phyloP scores from a whole-genome alignment of 495 filamentous ascomycete species.

The Aspergillus bridgeri region DNA sequence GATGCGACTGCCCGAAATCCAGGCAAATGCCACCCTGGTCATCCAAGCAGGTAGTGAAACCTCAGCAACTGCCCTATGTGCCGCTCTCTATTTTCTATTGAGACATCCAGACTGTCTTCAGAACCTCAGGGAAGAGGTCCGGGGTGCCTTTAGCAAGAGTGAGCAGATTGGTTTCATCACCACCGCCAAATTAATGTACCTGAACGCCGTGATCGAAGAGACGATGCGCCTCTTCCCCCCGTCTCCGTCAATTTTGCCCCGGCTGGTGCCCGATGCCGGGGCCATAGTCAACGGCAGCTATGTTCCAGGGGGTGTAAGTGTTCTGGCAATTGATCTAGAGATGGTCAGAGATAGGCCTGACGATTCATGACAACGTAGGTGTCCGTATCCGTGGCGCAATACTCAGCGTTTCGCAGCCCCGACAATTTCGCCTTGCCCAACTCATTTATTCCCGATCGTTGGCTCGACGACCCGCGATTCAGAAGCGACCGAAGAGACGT shows the following conservation, averaged over 20 bases:
- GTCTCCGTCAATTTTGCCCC: slow-evolving; percentile 21
- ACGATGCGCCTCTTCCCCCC: slow-evolving; percentile 34
- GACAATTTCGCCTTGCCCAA: slow-evolving; percentile 32
- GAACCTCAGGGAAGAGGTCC: slow-evolving; percentile 50
- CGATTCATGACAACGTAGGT: too few relatives aligned
- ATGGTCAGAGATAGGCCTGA: too few relatives aligned
- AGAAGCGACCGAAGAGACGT: slow-evolving; percentile 28
- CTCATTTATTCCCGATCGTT: slow-evolving; percentile 40
- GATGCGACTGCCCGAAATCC: slow-evolving; percentile 32
- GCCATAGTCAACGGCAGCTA: slow-evolving; percentile 27
- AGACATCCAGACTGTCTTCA: slow-evolving; percentile 23
- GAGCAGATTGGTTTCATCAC: slow-evolving; percentile 48
- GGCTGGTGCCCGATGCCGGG: slow-evolving; percentile 28
- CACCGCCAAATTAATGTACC: slow-evolving; percentile 35
- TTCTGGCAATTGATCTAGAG: too few relatives aligned
- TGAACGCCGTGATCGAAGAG: slow-evolving; percentile 35
- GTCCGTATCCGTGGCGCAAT: slow-evolving; percentile 22
- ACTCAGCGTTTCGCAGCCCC: slow-evolving; percentile 22
- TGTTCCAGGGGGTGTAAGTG: slow-evolving; percentile 30
- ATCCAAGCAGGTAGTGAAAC: slow-evolving; percentile 50
- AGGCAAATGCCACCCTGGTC: slow-evolving; percentile 29
- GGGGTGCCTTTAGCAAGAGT: slow-evolving; percentile 39
- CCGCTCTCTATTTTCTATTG: slow-evolving; percentile 32
- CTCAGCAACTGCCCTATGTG: slow-evolving; percentile 38
- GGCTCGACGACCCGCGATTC: slow-evolving; percentile 28